These are phyloP conservation scores for Phylloporus arenicola DNA, from an alignment of 768 basidiomycete genomes.

Conservation along the genomic window DNA sequence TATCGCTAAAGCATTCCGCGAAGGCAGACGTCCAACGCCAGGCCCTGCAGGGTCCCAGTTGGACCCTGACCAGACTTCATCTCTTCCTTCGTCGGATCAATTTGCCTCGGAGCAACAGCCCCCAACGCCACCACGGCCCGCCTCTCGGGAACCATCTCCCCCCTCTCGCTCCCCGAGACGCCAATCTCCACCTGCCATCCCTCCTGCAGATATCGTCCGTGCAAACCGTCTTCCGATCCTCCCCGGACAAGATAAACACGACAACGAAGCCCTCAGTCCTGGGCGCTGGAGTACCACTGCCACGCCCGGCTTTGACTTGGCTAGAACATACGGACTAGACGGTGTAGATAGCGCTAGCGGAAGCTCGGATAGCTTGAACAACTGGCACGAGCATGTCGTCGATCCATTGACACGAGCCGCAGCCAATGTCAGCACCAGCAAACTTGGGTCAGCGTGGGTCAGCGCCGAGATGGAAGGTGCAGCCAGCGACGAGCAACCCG, in stretches of 20 bases:
- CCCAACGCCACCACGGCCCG: slow-evolving; percentile 15
- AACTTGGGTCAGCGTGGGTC: slow-evolving; percentile 31
- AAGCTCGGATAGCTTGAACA: slow-evolving; percentile 20
- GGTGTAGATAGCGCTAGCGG: slow-evolving; percentile 9
- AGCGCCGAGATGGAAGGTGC: slow-evolving; percentile 41
- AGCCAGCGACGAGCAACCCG: slow-evolving; percentile 24
- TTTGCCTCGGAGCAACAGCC: slow-evolving; percentile 10
- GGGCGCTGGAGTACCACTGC: slow-evolving; percentile 73
- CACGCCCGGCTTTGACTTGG: slow-evolving; percentile 54
- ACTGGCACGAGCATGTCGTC: slow-evolving; percentile 26
- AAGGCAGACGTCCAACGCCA: slow-evolving; percentile 77
- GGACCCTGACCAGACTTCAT: slow-evolving; percentile 17
- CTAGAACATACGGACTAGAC: slow-evolving; percentile 17
- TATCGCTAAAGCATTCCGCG: slow-evolving; percentile 91
- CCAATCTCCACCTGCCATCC: slow-evolving; percentile 28
- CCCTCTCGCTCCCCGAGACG: slow-evolving; percentile 29
- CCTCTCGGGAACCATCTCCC: slow-evolving; percentile 25
- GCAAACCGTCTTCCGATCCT: slow-evolving; percentile 26
- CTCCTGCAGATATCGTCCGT: slow-evolving; percentile 25
- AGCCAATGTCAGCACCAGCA: slow-evolving; percentile 16
- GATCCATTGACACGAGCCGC: slow-evolving; percentile 27
- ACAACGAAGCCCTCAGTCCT: slow-evolving; percentile 38
- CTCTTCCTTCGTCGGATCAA: slow-evolving; percentile 13
- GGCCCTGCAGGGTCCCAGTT: slow-evolving; percentile 59
- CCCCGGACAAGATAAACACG: slow-evolving; percentile 22